Conservation (phyloP, 495 filamentous ascomycete genomes). For the Lepidopterella palustris region DNA sequence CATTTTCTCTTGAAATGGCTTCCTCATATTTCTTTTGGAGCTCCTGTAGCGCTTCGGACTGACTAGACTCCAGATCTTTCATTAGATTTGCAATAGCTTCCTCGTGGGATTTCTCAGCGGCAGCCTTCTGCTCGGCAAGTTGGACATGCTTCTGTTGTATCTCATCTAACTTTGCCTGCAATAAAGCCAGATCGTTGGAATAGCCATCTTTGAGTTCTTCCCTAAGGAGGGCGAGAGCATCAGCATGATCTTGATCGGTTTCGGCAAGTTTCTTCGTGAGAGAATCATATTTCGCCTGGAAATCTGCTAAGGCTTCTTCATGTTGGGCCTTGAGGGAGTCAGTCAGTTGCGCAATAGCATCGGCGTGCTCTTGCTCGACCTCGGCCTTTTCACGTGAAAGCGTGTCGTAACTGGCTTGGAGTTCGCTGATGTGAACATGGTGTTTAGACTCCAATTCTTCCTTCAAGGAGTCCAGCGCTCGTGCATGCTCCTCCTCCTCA, state of each 20-base stretch:
- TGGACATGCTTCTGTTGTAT: constrained; percentile 16
- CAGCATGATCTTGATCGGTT: constrained; percentile 19
- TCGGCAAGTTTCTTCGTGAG: constrained; percentile 12
- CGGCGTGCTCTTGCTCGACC: constrained; percentile 18
- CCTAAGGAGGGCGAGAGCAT: constrained; percentile 22
- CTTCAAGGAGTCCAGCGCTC: background rate
- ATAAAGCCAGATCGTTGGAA: constrained; percentile 18
- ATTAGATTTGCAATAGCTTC: constrained; percentile 23
- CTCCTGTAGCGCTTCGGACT: constrained; percentile 17
- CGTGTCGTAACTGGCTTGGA: constrained; percentile 19
- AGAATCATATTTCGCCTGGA: constrained; percentile 15
- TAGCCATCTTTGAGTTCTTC: constrained; percentile 23
- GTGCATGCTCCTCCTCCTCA: background rate
- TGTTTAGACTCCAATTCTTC: constrained; percentile 5
- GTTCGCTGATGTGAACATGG: constrained; percentile 3
- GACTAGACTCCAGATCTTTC: constrained; percentile 18
- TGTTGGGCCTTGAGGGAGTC: constrained; percentile 21
- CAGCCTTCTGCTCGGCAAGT: constrained; percentile 12
- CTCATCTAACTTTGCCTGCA: constrained; percentile 18
- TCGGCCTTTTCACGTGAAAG: constrained; percentile 13
- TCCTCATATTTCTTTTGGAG: constrained; percentile 24
- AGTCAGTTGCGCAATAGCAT: constrained; percentile 16
- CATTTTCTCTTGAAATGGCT: background rate
- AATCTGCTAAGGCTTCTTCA: background rate
- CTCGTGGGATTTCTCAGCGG: constrained; percentile 18